Conservation (phyloP, 2,329 filamentous ascomycete species). For the Colletotrichum lentis region DNA sequence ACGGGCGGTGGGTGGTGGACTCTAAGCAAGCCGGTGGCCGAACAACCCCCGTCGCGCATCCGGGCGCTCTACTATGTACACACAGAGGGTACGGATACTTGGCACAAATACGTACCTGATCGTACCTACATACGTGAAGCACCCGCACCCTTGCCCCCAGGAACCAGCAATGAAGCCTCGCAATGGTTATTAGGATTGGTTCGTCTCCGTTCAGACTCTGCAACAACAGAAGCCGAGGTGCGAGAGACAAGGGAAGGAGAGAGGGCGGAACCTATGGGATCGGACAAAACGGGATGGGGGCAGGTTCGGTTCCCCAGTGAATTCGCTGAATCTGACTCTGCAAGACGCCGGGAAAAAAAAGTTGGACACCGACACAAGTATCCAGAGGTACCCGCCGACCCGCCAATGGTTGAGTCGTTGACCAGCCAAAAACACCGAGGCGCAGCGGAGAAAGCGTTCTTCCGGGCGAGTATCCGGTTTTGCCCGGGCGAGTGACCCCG, state of each 20-base stretch:
- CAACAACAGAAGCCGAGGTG: constrained; percentile 24
- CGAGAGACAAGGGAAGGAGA: neutral
- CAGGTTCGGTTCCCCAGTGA: neutral
- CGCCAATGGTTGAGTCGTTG: neutral
- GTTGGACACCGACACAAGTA: neutral
- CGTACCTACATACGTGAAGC: neutral
- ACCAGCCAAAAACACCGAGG: constrained; percentile 27
- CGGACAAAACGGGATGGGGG: constrained; percentile 20
- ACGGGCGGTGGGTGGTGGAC: neutral
- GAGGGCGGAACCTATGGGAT: constrained; percentile 6
- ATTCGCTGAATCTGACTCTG: neutral
- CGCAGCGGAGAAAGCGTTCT: constrained; percentile 34
- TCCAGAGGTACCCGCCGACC: constrained; percentile 9
- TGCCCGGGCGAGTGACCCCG: constrained; percentile 33
- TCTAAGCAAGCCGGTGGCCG: constrained; percentile 16
- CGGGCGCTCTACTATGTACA: neutral
- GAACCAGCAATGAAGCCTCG: neutral
- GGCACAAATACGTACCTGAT: constrained; percentile 17
- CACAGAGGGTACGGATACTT: too few species aligned
- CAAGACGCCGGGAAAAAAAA: constrained; percentile 10
- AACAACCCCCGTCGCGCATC: constrained; percentile 20
- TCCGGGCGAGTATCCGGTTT: constrained; percentile 37
- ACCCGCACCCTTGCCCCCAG: neutral
- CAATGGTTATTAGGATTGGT: constrained; percentile 7
- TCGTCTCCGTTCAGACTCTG: constrained; percentile 20